Base-by-base conservation (phyloP, 164 flowering plant genomes). In the Chimonanthus praecox region DNA sequence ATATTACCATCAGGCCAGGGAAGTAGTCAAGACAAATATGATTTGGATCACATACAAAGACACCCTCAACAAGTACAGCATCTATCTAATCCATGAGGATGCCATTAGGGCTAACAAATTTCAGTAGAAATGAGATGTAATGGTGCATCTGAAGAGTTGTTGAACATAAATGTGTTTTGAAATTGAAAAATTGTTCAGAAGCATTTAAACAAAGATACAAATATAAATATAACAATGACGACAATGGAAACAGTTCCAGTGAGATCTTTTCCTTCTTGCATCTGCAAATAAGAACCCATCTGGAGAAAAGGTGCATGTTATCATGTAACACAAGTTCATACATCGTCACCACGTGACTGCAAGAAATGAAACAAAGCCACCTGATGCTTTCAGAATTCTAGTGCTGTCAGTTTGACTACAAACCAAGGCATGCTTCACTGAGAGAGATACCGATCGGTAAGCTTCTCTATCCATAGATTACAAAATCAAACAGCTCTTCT, bases 401-500 rank as follows among this genome's bases (percentile, higher is more conserved):
- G 45, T 66, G 45, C 47, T 66, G 68, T 66, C 68, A 66, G 68
- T 46, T 33, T 45, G 68, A 66, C 68, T 66, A 66, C 45, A 66
- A 47, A 66, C 49, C 68, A 66, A 66, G 47, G 47, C 47, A 47
- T 5, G 21, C 68, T 66, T 66, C 48, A 44, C n/a, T 45, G 45
- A 66, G 45, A 66, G 68, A 66, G 2, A 33, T 4, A 66, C n/a
- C 6, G 68, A 47, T 66, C 48, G 68, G 44, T 45, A 11, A 13
- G n/a, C 66, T 18, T 66, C 45, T 45, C 68, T 66, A 66, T 66
- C 45, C 7, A 11, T 45, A 43, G 48, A 66, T 66, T 45, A 66
- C 68, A 66, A 79, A 77, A 91, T 89, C 48, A 89, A 82, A 82
- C 94, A 91, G 46, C 78, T 83, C 75, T 80, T 87, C 43, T 86